These are phyloP conservation scores for Babjeviella inositovora DNA, from an alignment of 805 yeast genomes.

Conservation along the genomic window DNA sequence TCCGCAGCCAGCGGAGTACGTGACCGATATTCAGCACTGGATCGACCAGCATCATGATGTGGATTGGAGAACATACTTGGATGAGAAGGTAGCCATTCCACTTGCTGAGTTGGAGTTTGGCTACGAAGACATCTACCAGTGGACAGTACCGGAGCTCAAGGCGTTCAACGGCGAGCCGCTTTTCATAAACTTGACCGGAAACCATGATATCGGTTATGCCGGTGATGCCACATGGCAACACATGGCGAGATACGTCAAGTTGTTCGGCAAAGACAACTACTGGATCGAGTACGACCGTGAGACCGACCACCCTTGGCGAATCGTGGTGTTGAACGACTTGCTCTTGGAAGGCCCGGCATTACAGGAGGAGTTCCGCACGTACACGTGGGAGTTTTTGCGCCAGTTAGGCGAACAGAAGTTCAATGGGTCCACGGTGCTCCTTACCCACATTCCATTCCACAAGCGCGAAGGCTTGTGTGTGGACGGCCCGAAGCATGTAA, in stretches of 20 bases:
- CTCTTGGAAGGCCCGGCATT: slow-evolving; percentile 83
- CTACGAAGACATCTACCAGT: slow-evolving; percentile 46
- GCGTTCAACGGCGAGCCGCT: slow-evolving; percentile 33
- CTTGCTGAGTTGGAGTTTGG: slow-evolving; percentile 25
- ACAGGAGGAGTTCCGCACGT: slow-evolving; percentile 50
- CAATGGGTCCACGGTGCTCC: slow-evolving; percentile 63
- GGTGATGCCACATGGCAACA: slow-evolving; percentile 94
- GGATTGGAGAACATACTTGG: slow-evolving; percentile 33
- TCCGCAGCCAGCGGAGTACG: slow-evolving; percentile 36
- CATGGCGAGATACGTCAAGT: slow-evolving; percentile 54
- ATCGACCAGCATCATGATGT: slow-evolving; percentile 31
- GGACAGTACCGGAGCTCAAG: slow-evolving; percentile 27
- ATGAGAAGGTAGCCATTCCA: slow-evolving; percentile 11
- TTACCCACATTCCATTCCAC: slow-evolving; percentile 84
- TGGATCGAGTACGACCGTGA: slow-evolving; percentile 56
- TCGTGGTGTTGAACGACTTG: slow-evolving; percentile 77
- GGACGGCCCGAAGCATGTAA: slow-evolving; percentile 60
- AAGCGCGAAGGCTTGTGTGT: slow-evolving; percentile 70
- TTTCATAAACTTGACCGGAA: slow-evolving; percentile 78
- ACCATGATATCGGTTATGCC: slow-evolving; percentile 90
- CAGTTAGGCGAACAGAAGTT: slow-evolving; percentile 37
- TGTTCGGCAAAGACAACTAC: slow-evolving; percentile 79
- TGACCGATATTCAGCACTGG: slow-evolving; percentile 28
- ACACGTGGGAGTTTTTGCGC: slow-evolving; percentile 62
- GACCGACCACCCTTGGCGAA: slow-evolving; percentile 62